A percentile compares a stretch with the other conserved stretches of the same genome.
Evolutionary conservation across 1,139 yeast species (phyloP).

Genomic region (Debaryomyces coudertii): DNA sequence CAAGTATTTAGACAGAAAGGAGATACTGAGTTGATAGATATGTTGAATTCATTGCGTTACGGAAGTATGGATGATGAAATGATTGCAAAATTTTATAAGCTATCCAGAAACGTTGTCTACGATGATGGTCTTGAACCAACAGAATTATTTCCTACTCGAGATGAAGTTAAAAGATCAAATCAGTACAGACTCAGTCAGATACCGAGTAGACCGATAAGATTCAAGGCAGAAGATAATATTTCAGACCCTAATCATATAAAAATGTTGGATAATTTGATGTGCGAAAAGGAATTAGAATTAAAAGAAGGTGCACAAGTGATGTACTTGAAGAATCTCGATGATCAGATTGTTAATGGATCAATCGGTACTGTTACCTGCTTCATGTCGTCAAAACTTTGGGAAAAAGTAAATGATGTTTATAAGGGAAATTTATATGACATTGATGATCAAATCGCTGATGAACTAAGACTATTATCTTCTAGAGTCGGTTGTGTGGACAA

Average conservation of each 20-base stretch:
- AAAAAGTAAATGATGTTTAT: constrained; percentile 31
- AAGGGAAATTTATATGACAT: constrained; percentile 21
- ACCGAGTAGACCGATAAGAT: constrained; percentile 46
- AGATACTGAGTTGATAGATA: constrained; percentile 66
- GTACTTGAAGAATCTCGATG: constrained; percentile 50
- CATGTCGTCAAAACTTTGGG: constrained; percentile 39
- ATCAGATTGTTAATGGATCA: constrained; percentile 57
- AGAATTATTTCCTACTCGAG: constrained; percentile 73
- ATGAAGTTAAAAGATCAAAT: constrained; percentile 76
- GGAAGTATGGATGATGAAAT: constrained; percentile 59
- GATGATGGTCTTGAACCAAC: constrained; percentile 81
- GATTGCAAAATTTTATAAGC: constrained; percentile 44
- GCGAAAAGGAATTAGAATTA: constrained; percentile 45
- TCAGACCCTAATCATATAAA: constrained; percentile 26
- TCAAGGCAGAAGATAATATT: constrained; percentile 52
- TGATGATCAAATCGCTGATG: constrained; percentile 29
- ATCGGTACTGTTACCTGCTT: constrained; percentile 68
- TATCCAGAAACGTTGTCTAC: constrained; percentile 59
- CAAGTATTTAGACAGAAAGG: constrained; percentile 74
- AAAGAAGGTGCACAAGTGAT: constrained; percentile 67
- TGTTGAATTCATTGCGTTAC: constrained; percentile 73
- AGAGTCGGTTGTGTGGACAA: constrained; percentile 28
- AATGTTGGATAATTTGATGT: constrained; percentile 49
- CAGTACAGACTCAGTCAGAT: constrained; percentile 47
- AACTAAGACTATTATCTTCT: constrained; percentile 29